Conservation (phyloP, 2,329 filamentous ascomycete species). For the Rhynchosporium agropyri region DNA sequence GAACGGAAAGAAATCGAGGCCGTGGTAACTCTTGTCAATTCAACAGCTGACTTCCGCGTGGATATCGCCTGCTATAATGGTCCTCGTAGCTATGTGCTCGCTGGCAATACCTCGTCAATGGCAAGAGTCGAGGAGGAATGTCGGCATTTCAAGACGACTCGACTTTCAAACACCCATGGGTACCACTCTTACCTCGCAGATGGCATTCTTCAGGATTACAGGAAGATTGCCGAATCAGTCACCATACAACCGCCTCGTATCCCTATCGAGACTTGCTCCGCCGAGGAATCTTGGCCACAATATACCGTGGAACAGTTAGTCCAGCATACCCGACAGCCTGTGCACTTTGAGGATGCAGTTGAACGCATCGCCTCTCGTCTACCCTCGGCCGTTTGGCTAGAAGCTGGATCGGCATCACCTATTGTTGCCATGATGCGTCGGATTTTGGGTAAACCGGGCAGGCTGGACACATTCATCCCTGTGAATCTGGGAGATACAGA, state of each 20-base stretch:
- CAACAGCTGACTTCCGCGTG: background rate
- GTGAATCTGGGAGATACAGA: background rate
- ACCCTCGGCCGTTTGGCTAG: background rate
- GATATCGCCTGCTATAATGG: background rate
- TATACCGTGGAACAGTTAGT: background rate
- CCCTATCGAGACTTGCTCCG: background rate
- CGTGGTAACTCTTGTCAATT: background rate
- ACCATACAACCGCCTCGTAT: background rate
- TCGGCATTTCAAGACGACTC: background rate
- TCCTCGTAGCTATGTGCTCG: background rate
- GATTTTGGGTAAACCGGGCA: background rate
- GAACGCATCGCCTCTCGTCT: background rate
- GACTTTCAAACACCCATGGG: background rate
- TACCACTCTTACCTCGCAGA: background rate
- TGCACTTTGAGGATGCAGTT: background rate
- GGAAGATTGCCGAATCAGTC: background rate
- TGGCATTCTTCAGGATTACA: background rate
- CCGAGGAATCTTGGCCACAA: background rate
- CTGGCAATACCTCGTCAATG: background rate
- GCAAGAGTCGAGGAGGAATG: background rate
- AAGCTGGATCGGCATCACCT: background rate
- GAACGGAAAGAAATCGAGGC: background rate
- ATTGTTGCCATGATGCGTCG: background rate
- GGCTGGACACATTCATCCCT: background rate
- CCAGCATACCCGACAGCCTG: slow-evolving; percentile 1